Conservation (phyloP, 164 flowering plant genomes). For the Warburgia ugandensis region DNA sequence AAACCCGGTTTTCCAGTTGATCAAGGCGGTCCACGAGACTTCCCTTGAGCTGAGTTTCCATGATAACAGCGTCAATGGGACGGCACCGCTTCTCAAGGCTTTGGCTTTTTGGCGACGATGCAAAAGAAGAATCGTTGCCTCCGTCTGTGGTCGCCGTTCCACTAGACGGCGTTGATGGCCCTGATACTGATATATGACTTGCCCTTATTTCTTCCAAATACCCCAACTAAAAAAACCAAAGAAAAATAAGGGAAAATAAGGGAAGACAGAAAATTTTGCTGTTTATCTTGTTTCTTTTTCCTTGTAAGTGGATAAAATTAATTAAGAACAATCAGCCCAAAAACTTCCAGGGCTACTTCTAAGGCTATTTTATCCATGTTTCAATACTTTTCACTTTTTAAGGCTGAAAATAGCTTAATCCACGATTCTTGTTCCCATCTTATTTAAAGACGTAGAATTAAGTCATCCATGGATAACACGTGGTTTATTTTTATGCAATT, state of each 20-base stretch:
- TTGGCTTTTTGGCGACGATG: slow-evolving; percentile 41
- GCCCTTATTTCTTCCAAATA: slow-evolving; percentile 62
- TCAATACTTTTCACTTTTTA: too few relatives aligned
- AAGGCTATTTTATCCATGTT: too few relatives aligned
- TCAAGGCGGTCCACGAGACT: slow-evolving; percentile 51
- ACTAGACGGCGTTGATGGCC: slow-evolving; percentile 40
- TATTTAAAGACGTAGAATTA: too few relatives aligned
- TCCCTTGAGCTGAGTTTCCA: slow-evolving; percentile 59
- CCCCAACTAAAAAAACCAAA: slow-evolving; percentile 32
- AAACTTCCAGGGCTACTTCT: too few relatives aligned
- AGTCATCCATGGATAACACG: too few relatives aligned
- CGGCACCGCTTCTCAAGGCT: slow-evolving; percentile 64
- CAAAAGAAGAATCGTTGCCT: slow-evolving; percentile 23
- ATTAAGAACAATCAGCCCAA: too few relatives aligned
- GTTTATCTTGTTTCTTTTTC: too few relatives aligned
- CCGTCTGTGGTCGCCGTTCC: slow-evolving; percentile 30
- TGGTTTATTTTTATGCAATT: too few relatives aligned
- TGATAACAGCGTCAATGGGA: slow-evolving; percentile 48
- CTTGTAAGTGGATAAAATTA: too few relatives aligned
- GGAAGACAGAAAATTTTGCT: too few relatives aligned
- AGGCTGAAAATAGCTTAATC: too few relatives aligned
- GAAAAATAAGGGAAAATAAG: background rate
- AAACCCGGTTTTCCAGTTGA: slow-evolving; percentile 44
- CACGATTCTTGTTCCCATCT: too few relatives aligned
- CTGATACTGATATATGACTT: slow-evolving; percentile 20